These are phyloP conservation scores for Colletotrichum shisoi DNA, from an alignment of 2,329 filamentous ascomycete genomes.

Conservation along the genomic window DNA sequence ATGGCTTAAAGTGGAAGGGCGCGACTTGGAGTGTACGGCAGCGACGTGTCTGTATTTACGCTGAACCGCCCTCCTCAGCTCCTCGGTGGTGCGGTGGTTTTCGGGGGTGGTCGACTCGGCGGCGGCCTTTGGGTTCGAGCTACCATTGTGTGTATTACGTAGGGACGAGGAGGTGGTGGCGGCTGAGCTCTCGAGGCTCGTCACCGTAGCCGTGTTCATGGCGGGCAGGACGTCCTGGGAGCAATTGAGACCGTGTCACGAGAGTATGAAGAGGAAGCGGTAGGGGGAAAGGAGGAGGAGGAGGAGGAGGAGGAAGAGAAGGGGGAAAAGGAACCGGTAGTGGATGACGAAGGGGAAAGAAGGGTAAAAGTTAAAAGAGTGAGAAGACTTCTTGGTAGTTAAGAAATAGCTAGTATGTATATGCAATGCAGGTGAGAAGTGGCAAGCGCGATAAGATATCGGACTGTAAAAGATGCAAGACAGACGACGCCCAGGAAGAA, in stretches of 20 bases:
- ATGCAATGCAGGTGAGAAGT: constrained; percentile 37
- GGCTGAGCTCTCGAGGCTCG: constrained; percentile 40
- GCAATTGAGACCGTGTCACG: constrained; percentile 19
- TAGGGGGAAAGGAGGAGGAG: constrained; percentile 6
- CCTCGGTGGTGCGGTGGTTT: constrained; percentile 40
- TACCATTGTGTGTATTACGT: constrained; percentile 38
- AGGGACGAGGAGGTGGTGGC: constrained; percentile 26
- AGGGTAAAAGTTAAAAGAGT: constrained; percentile 22
- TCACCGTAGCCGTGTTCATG: constrained; percentile 56
- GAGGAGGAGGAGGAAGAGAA: constrained; percentile 15
- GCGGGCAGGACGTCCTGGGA: constrained; percentile 19
- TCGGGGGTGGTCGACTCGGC: constrained; percentile 26
- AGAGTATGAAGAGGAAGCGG: background rate
- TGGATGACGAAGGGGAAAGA: constrained; percentile 24
- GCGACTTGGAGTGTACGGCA: constrained; percentile 77
- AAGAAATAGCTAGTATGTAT: constrained; percentile 25
- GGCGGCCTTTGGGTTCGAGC: constrained; percentile 40
- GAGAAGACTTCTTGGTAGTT: constrained; percentile 20
- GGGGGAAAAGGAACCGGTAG: background rate
- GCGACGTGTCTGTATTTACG: constrained; percentile 91
- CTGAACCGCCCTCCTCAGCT: constrained; percentile 52
- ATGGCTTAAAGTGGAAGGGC: constrained; percentile 84
- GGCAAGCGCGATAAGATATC: constrained; percentile 40
- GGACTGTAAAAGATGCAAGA: constrained; percentile 23
- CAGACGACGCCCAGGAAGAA: constrained; percentile 8